Conservation (phyloP, 345 rosid genomes). For the Brassica napus region DNA sequence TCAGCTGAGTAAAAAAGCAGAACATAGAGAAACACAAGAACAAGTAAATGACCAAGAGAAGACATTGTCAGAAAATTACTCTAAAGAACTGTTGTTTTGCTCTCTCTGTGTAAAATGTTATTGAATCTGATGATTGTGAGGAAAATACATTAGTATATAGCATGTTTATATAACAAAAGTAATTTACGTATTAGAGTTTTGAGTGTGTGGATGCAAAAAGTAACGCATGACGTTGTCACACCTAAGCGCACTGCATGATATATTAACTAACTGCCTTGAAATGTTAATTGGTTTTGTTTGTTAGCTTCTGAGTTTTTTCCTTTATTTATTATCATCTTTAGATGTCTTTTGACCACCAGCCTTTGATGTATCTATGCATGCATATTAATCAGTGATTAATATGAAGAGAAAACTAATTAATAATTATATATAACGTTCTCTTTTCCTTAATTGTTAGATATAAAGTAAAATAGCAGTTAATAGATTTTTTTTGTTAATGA, state of each 20-base stretch:
- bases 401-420: too few relatives aligned
- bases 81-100: background rate
- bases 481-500: background rate
- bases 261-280: conserved; percentile 28
- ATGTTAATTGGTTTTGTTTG: conserved; percentile 25
- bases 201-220: conserved; percentile 29
- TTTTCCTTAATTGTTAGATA: background rate
- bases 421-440: background rate
- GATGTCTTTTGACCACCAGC: background rate
- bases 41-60: conserved; percentile 24
- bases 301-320: conserved; percentile 13
- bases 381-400: background rate
- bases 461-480: background rate
- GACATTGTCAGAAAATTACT: conserved; percentile 27
- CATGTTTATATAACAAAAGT: conserved; percentile 13
- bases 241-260: conserved; percentile 16
- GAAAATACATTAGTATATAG: background rate
- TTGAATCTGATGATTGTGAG: conserved; percentile 13
- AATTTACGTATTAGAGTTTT: conserved; percentile 11
- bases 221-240: conserved; percentile 38
- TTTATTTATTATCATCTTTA: background rate
- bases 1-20: conserved; percentile 29
- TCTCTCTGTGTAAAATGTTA: background rate
- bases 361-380: background rate
- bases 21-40: conserved; percentile 28